Conservation (phyloP, 257 asterid genomes). For the Misopates orontium region DNA sequence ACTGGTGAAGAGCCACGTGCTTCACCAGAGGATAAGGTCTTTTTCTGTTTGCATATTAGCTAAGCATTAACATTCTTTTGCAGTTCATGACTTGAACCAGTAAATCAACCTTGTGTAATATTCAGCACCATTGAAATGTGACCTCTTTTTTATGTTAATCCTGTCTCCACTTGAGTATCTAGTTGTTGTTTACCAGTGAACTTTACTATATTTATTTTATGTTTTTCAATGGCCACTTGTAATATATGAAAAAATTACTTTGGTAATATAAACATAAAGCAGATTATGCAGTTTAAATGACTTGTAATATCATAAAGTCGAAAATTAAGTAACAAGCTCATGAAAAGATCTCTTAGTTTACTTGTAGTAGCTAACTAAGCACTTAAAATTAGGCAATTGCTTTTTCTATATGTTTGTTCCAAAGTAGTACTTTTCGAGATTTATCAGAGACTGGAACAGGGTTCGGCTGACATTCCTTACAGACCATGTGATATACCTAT, state of each 20-base stretch:
- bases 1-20: constrained; percentile 42
- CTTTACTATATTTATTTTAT: not conserved
- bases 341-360: too few species aligned
- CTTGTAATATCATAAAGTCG: not conserved
- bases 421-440: not conserved
- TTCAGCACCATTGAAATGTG: constrained; percentile 16
- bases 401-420: not conserved
- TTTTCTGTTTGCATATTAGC: constrained; percentile 23
- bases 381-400: too few species aligned
- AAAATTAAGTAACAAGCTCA: too few species aligned
- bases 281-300: not conserved
- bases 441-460: not conserved
- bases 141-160: not conserved
- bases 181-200: constrained; percentile 12
- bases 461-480: constrained; percentile 4
- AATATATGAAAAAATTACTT: not conserved
- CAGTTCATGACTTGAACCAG: constrained; percentile 26
- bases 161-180: not conserved
- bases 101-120: constrained; percentile 19
- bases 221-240: not conserved
- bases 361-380: constrained; percentile 1
- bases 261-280: not conserved
- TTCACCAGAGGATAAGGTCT: constrained; percentile 74
- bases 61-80: constrained; percentile 16
- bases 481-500: not conserved